A percentile compares a stretch with the other conserved stretches of the same genome.
These are phyloP conservation scores for Sarocladiaceae sp. DNA, from an alignment of 2,329 filamentous ascomycete species.

Conservation along the genomic window DNA sequence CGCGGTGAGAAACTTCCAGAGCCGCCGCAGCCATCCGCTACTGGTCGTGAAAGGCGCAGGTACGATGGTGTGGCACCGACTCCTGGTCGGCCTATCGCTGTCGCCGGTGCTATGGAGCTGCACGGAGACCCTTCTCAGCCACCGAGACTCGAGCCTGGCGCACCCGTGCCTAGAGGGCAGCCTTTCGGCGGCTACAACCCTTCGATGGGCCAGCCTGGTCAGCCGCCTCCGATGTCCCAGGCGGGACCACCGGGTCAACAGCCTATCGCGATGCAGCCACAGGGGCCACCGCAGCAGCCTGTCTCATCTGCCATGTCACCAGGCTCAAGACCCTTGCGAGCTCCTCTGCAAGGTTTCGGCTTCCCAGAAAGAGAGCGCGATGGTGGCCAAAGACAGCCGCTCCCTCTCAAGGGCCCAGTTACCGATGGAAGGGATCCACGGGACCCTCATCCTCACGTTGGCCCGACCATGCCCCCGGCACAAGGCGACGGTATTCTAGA, in stretches of 20 bases:
- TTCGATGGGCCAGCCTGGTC: slow-evolving; percentile 4
- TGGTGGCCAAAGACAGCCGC: slow-evolving; percentile 29
- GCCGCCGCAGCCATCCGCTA: slow-evolving; percentile 47
- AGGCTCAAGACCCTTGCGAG: slow-evolving; percentile 32
- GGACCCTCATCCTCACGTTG: slow-evolving; percentile 23
- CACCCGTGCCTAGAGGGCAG: slow-evolving; percentile 27
- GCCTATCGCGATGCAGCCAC: slow-evolving; percentile 15
- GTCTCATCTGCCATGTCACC: slow-evolving; percentile 19
- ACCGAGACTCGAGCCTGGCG: slow-evolving; percentile 37
- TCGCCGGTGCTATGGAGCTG: slow-evolving; percentile 37
- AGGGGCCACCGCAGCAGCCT: slow-evolving; percentile 12
- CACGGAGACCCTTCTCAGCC: slow-evolving; percentile 32
- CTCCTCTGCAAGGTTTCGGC: slow-evolving; percentile 34
- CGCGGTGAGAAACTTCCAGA: slow-evolving; percentile 54
- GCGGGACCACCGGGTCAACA: slow-evolving; percentile 18
- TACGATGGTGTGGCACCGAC: slow-evolving; percentile 30
- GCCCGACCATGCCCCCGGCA: slow-evolving; percentile 26
- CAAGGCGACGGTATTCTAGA: slow-evolving; percentile 28
- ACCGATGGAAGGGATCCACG: slow-evolving; percentile 22
- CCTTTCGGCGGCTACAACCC: slow-evolving; percentile 37
- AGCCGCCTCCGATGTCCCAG: slow-evolving; percentile 14
- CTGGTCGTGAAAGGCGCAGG: slow-evolving; percentile 44
- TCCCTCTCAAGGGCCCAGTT: slow-evolving; percentile 32
- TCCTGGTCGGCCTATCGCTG: slow-evolving; percentile 36
- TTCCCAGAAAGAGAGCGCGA: slow-evolving; percentile 39